Evolutionary conservation across 805 yeast species (phyloP).

Genomic region (Teunomyces gatunensis): DNA sequence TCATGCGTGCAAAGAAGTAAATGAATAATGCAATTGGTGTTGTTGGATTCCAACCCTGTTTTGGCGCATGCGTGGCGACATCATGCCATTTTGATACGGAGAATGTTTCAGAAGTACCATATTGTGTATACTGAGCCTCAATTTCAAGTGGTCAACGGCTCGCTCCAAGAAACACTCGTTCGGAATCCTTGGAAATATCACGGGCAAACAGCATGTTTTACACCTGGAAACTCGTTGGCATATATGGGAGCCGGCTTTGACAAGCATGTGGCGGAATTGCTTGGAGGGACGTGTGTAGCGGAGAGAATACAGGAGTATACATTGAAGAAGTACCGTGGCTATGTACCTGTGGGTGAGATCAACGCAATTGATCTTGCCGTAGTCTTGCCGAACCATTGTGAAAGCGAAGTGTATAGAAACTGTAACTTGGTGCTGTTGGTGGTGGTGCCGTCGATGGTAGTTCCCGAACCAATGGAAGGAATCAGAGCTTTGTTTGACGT

Average conservation of each 20-base stretch:
- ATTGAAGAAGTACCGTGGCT: slow-evolving; percentile 15
- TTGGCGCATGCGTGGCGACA: background rate
- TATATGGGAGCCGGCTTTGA: slow-evolving; percentile 32
- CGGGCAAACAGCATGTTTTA: slow-evolving; percentile 13
- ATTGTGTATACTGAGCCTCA: background rate
- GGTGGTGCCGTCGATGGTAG: slow-evolving; percentile 23
- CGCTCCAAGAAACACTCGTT: background rate
- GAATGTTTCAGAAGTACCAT: background rate
- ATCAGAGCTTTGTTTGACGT: slow-evolving; percentile 16
- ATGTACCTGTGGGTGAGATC: slow-evolving; percentile 15
- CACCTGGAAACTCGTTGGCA: slow-evolving; percentile 25
- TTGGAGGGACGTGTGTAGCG: slow-evolving; percentile 13
- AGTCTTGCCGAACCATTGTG: slow-evolving; percentile 6
- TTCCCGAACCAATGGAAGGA: slow-evolving; percentile 15
- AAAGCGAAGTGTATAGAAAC: slow-evolving; percentile 8
- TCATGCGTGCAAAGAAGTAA: too few species aligned
- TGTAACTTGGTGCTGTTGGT: slow-evolving; percentile 10
- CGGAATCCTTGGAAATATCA: background rate
- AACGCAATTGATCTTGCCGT: slow-evolving; percentile 12
- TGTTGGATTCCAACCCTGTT: slow-evolving; percentile 2
- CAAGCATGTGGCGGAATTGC: slow-evolving; percentile 15
- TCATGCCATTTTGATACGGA: background rate
- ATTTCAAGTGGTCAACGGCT: background rate
- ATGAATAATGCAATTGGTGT: background rate
- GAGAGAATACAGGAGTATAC: slow-evolving; percentile 15